These are phyloP conservation scores for Oryza australiensis DNA, from an alignment of 176 grass and related monocot genomes.

Conservation along the genomic window DNA sequence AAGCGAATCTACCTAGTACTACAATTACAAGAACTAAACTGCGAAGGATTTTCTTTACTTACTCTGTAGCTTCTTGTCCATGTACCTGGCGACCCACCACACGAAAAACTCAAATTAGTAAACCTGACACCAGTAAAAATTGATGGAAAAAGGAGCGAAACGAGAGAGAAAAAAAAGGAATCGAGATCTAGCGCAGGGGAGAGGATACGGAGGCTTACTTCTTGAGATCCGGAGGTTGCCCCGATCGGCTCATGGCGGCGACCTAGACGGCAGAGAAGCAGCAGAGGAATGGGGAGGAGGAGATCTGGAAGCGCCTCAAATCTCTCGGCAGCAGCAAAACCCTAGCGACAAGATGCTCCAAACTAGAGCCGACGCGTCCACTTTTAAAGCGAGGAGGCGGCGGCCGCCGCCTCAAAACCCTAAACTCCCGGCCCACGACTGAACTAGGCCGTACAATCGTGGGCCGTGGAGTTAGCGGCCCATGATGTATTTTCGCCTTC, in stretches of 20 bases:
- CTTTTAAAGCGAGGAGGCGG: conserved; percentile 14
- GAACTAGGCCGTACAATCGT: not conserved
- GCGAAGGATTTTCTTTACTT: conserved; percentile 28
- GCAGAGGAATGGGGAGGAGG: no score
- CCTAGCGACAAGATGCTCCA: not conserved
- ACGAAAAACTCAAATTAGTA: conserved; percentile 13
- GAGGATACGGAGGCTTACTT: conserved; percentile 43
- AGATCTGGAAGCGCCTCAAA: not conserved
- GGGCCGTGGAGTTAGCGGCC: not conserved
- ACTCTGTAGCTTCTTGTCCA: conserved; percentile 99
- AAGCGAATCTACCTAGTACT: not conserved
- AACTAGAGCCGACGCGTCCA: not conserved
- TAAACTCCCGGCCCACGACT: not conserved
- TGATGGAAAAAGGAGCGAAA: not conserved
- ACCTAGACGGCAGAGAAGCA: not conserved
- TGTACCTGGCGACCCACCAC: conserved; percentile 58
- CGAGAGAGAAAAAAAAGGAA: not conserved
- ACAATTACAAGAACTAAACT: not conserved
- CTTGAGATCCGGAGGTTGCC: conserved; percentile 97
- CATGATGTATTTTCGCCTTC: not conserved
- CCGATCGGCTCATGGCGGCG: conserved; percentile 72
- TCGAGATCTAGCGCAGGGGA: not conserved
- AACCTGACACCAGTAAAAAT: not conserved
- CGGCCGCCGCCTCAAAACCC: conserved; percentile 36
- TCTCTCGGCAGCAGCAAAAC: conserved; percentile 1